These are phyloP conservation scores for Hypoxylon sp. DNA, from an alignment of 2,329 filamentous ascomycete genomes.

Conservation along the genomic window DNA sequence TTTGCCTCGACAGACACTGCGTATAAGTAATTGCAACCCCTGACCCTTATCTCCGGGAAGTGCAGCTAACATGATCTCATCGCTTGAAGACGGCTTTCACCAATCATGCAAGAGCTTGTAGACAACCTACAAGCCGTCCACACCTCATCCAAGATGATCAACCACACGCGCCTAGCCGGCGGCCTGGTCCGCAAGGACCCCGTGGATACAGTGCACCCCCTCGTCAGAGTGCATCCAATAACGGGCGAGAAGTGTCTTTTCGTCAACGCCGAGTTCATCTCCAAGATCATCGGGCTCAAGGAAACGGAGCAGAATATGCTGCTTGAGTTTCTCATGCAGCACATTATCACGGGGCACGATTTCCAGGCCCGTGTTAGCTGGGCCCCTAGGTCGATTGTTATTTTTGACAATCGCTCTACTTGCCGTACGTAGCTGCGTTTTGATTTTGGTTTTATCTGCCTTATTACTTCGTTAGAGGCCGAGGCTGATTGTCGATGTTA, in stretches of 20 bases:
- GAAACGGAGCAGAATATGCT: constrained; percentile 61
- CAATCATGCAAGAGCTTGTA: constrained; percentile 4
- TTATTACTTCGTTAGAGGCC: background rate
- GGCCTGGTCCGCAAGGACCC: constrained; percentile 20
- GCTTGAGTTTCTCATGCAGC: constrained; percentile 64
- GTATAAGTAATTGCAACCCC: constrained; percentile 12
- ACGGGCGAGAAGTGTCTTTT: constrained; percentile 64
- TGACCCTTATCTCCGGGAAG: background rate
- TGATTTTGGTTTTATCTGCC: no score
- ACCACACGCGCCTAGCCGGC: constrained; percentile 11
- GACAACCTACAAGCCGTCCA: background rate
- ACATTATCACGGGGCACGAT: constrained; percentile 58
- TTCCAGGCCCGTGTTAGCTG: constrained; percentile 59
- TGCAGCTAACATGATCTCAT: background rate
- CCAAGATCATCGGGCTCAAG: constrained; percentile 63
- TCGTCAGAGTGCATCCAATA: constrained; percentile 60
- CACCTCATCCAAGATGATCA: constrained; percentile 25
- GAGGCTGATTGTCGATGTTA: background rate
- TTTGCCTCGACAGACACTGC: constrained; percentile 22
- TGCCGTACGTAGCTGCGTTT: constrained; percentile 12
- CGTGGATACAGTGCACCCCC: background rate
- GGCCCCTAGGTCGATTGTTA: constrained; percentile 65
- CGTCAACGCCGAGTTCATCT: constrained; percentile 64
- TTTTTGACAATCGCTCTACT: constrained; percentile 62
- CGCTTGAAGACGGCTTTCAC: constrained; percentile 1